Percentiles rank a stretch among this genome's conserved stretches.
Evolutionary conservation across 768 basidiomycete genomes (phyloP).

Genomic region (Boletus rufocinnamomeus): DNA sequence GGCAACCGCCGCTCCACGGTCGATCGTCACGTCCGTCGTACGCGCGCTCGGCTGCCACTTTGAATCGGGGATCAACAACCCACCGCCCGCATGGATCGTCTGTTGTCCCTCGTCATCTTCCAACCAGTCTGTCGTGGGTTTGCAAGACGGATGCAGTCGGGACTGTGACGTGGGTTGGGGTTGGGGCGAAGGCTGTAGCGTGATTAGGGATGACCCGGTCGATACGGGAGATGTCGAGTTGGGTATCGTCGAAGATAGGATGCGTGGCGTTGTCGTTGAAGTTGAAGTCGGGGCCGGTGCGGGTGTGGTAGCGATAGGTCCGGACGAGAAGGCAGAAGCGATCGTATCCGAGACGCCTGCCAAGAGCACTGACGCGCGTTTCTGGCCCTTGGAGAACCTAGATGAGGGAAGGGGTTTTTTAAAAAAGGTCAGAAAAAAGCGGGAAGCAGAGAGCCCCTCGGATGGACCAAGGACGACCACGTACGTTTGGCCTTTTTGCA

Average conservation of each 20-base stretch:
- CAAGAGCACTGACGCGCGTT: slow-evolving; percentile 65
- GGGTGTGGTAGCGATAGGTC: slow-evolving; percentile 36
- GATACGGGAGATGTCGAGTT: slow-evolving; percentile 1
- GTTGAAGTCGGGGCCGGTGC: slow-evolving; percentile 10
- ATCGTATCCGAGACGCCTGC: slow-evolving; percentile 65
- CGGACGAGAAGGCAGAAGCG: slow-evolving; percentile 47
- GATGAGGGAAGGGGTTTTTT: background rate
- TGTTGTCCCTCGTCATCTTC: slow-evolving; percentile 45
- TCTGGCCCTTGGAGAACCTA: slow-evolving; percentile 68
- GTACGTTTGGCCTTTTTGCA: slow-evolving; percentile 56
- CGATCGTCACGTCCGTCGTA: background rate
- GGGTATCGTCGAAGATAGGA: slow-evolving; percentile 14
- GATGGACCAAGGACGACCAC: slow-evolving; percentile 26
- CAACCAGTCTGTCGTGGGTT: slow-evolving; percentile 22
- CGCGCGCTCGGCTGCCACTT: slow-evolving; percentile 1
- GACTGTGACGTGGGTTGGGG: background rate
- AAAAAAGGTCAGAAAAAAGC: background rate
- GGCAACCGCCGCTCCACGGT: no score
- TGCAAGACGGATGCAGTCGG: slow-evolving; percentile 9
- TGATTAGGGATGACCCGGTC: background rate
- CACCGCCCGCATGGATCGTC: slow-evolving; percentile 17
- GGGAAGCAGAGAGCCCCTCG: background rate
- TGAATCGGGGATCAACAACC: slow-evolving; percentile 36
- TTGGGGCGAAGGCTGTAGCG: slow-evolving; percentile 10
- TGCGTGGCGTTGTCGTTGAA: slow-evolving; percentile 13